These are phyloP conservation scores for Saccharomyces hybrid DNA, from an alignment of 1,139 yeast genomes.

Conservation along the genomic window DNA sequence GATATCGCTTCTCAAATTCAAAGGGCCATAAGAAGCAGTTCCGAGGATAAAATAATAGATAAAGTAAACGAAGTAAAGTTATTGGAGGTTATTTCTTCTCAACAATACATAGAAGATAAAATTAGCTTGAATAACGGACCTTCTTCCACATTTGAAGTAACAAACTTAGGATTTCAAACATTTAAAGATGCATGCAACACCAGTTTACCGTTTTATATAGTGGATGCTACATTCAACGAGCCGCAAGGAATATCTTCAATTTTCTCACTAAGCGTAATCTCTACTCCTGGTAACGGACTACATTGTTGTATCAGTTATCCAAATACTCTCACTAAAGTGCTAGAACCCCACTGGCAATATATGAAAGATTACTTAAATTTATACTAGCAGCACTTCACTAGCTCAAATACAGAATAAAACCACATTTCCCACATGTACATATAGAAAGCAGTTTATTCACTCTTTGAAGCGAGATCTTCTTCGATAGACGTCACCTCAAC, in stretches of 20 bases:
- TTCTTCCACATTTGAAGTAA: constrained; percentile 25
- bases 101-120: constrained; percentile 15
- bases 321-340: constrained; percentile 6
- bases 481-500: not conserved
- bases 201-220: constrained; percentile 11
- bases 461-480: not conserved
- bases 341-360: constrained; percentile 6
- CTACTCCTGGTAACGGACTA: constrained; percentile 25
- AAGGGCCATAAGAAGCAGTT: constrained; percentile 4
- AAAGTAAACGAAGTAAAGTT: constrained; percentile 18
- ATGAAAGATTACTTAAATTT: not conserved
- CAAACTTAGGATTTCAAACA: constrained; percentile 25
- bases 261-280: constrained; percentile 19
- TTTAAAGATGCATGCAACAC: constrained; percentile 10
- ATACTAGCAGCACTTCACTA: not conserved
- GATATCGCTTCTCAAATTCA: constrained; percentile 13
- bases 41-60: constrained; percentile 10
- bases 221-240: constrained; percentile 24
- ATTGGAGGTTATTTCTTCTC: constrained; percentile 20
- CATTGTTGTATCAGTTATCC: constrained; percentile 21
- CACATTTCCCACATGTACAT: not conserved
- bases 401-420: not conserved
- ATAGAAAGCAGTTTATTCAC: not conserved
- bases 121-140: constrained; percentile 16
- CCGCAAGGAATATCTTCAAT: constrained; percentile 24